Base-by-base conservation (phyloP, 1,284 basidiomycete genomes). In the Puccinia triticina region DNA sequence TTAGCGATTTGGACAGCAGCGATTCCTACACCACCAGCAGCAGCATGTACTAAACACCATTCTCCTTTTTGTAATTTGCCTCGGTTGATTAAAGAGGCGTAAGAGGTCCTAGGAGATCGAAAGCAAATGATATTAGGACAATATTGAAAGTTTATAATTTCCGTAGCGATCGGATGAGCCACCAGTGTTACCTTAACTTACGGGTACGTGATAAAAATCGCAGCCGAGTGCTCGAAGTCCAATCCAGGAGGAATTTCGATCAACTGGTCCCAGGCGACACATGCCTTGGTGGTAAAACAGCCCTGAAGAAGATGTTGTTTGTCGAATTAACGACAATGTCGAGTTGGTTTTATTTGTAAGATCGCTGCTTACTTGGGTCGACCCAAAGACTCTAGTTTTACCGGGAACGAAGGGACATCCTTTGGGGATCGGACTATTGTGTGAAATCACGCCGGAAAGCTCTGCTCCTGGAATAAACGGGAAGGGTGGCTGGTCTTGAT, bases 1-100 rank as follows among this genome's bases (percentile, higher is more conserved):
- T 96, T 96, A 23, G 94, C 95, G 77, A 96, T 89, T 86, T 97
- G 95, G 21, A 94, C 91, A 3, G 95, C 95, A 11, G 92, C 92
- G 73, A 98, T 91, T 0, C 96, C 96, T 4, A 99, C 95, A 37
- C 96, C 96, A 16, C 94, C 94, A 34, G 86, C 86, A 59, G 75
- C 83, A n/a, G 84, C 85, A 69, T 85, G 85, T 8, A 96, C 92
- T 21, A 96, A 90, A 1, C 96, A 91, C 91, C 93, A 95, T 88
- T 97, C 94, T 37, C 83, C 84, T n/a, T 74, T 75, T 72, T 85
- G 79, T 14, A 85, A 61, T 83, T 93, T 88, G 12, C 93, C 95
- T 77, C 94, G 89, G n/a, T 93, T 92, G 0, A 94, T 92, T 21
- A 98, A 88, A 0, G 92, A 94, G 85, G 95, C 94, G 85, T 96